Conservation (phyloP, 2,329 filamentous ascomycete species). For the Botrytis paeoniae region DNA sequence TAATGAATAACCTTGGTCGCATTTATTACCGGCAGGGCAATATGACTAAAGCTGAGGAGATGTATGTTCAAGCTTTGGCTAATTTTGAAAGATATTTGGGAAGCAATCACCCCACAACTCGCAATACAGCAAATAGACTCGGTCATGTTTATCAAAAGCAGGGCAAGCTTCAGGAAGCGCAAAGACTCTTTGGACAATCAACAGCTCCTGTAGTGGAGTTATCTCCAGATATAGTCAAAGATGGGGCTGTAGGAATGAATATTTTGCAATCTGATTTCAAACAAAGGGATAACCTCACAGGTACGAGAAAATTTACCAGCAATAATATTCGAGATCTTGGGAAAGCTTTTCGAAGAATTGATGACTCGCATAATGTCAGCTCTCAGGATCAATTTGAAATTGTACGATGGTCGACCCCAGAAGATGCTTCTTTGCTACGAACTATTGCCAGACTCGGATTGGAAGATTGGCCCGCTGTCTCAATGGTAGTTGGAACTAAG, state of each 20-base stretch:
- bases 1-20: slow-evolving; percentile 19
- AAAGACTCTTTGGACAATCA: not conserved
- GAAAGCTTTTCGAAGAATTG: not conserved
- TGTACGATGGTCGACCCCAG: not conserved
- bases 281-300: not conserved
- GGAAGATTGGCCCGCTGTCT: not conserved
- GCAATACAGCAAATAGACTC: slow-evolving; percentile 20
- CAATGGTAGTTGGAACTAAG: not conserved
- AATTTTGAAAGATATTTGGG: slow-evolving; percentile 25
- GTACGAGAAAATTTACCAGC: not conserved
- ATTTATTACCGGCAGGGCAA: slow-evolving; percentile 19
- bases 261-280: too few relatives aligned
- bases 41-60: slow-evolving; percentile 28
- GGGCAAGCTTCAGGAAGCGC: slow-evolving; percentile 13
- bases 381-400: not conserved
- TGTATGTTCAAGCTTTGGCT: slow-evolving; percentile 35
- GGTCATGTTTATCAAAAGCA: slow-evolving; percentile 18
- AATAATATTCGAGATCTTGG: not conserved
- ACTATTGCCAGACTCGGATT: not conserved
- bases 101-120: slow-evolving; percentile 18
- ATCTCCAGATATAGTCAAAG: not conserved
- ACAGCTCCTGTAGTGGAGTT: not conserved
- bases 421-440: slow-evolving; percentile 3
- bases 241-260: not conserved
- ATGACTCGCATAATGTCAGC: not conserved